These are phyloP conservation scores for Stachybotrys echinatus DNA, from an alignment of 2,329 filamentous ascomycete species.

Conservation along the genomic window DNA sequence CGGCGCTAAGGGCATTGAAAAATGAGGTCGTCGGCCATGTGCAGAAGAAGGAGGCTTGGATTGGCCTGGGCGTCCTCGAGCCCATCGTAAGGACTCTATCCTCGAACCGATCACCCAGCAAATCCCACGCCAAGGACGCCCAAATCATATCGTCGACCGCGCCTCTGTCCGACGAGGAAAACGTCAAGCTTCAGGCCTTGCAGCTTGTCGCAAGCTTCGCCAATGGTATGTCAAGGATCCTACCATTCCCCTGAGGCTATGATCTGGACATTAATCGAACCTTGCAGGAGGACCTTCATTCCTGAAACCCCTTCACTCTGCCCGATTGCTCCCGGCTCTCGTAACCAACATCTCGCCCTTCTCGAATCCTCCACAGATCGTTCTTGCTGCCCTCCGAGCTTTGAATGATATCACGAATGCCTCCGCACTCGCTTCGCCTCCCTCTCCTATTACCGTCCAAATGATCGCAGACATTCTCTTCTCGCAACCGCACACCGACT, in stretches of 20 bases:
- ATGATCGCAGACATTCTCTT: constrained; percentile 63
- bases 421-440: constrained; percentile 47
- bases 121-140: constrained; percentile 33
- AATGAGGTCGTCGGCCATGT: constrained; percentile 86
- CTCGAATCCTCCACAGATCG: constrained; percentile 59
- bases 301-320: constrained; percentile 66
- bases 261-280: not conserved
- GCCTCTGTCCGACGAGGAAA: constrained; percentile 56
- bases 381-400: constrained; percentile 68
- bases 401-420: constrained; percentile 68
- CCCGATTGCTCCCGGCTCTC: constrained; percentile 62
- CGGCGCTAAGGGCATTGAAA: constrained; percentile 69
- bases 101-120: constrained; percentile 23
- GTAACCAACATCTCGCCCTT: constrained; percentile 63
- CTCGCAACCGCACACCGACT: constrained; percentile 52
- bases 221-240: constrained; percentile 53
- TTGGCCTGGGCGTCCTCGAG: constrained; percentile 64
- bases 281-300: constrained; percentile 71
- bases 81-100: constrained; percentile 45
- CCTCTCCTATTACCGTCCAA: constrained; percentile 40
- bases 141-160: constrained; percentile 25
- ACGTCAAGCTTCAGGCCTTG: constrained; percentile 69
- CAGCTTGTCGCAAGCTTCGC: constrained; percentile 82
- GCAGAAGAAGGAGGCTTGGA: constrained; percentile 76
- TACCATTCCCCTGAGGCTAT: not conserved